These are phyloP conservation scores for Ascochyta koolunga DNA, from an alignment of 2,329 filamentous ascomycete genomes.

Conservation along the genomic window DNA sequence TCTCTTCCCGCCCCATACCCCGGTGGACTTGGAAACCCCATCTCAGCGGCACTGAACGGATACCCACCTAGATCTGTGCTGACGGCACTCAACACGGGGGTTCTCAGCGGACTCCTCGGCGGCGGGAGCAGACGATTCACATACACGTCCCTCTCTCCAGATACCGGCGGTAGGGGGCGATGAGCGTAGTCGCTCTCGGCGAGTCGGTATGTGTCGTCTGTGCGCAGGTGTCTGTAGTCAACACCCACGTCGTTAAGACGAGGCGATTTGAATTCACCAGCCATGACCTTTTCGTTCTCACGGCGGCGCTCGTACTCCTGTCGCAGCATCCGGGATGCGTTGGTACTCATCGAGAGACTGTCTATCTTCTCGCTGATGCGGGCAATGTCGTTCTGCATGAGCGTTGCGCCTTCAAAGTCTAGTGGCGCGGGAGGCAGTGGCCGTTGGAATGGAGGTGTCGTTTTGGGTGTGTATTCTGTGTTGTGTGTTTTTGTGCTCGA, in stretches of 20 bases:
- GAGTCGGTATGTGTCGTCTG: not conserved
- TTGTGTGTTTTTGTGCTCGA: not conserved
- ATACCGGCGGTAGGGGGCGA: not conserved
- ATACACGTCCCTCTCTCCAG: not conserved
- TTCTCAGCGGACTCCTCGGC: slow-evolving; percentile 7
- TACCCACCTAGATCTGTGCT: slow-evolving; percentile 18
- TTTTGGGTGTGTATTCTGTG: not conserved
- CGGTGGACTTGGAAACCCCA: slow-evolving; percentile 28
- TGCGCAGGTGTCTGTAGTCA: slow-evolving; percentile 1
- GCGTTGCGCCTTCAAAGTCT: slow-evolving; percentile 29
- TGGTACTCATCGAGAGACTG: slow-evolving; percentile 26
- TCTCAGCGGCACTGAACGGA: slow-evolving; percentile 22
- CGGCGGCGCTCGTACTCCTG: slow-evolving; percentile 30
- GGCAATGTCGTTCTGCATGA: slow-evolving; percentile 35
- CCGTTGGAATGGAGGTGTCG: slow-evolving; percentile 10
- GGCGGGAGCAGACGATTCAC: slow-evolving; percentile 4
- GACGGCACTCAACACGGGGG: slow-evolving; percentile 12
- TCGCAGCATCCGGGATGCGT: slow-evolving; percentile 12
- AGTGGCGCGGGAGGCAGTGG: slow-evolving; percentile 16
- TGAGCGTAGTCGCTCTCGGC: not conserved
- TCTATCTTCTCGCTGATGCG: slow-evolving; percentile 44
- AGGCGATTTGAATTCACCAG: slow-evolving; percentile 32
- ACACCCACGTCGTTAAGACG: slow-evolving; percentile 2
- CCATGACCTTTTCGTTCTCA: slow-evolving; percentile 39
- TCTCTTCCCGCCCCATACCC: slow-evolving; percentile 12